Conservation (phyloP, 129 eudicot species). For the Lactuca sativa region DNA sequence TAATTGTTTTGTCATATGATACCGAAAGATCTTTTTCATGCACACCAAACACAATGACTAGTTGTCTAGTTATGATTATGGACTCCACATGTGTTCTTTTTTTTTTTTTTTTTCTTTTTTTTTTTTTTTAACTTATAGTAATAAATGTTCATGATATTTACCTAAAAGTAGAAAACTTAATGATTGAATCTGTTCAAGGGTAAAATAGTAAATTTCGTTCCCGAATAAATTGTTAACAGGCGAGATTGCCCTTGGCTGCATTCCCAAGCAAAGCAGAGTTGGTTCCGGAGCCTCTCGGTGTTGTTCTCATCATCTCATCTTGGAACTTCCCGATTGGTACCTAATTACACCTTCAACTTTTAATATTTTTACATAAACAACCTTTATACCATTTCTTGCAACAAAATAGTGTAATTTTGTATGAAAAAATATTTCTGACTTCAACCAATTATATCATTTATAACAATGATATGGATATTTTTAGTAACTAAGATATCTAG, state of each 20-base stretch:
- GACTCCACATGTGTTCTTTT: background rate
- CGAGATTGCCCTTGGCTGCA: constrained; percentile 67
- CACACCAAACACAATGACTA: background rate
- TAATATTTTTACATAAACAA: background rate
- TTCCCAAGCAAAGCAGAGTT: constrained; percentile 60
- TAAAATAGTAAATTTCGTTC: background rate
- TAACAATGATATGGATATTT: too few species aligned
- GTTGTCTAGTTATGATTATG: background rate
- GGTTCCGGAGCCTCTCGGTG: constrained; percentile 88
- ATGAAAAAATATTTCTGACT: too few species aligned
- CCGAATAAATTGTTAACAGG: constrained; percentile 37
- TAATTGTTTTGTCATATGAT: background rate
- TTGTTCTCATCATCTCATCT: constrained; percentile 75
- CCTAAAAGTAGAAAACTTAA: constrained; percentile 5
- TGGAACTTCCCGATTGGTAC: constrained; percentile 93
- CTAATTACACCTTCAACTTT: constrained; percentile 7
- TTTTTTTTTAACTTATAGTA: background rate
- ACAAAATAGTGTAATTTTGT: too few species aligned
- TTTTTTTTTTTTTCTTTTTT: background rate
- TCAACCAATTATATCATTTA: too few species aligned
- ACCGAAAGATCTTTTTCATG: background rate
- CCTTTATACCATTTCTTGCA: background rate
- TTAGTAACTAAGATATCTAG: too few species aligned
- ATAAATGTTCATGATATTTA: background rate
- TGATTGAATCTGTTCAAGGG: constrained; percentile 5